A percentile compares a stretch with the other conserved stretches of the same genome.
phyloP scores from a whole-genome alignment of 202 grass and related monocot species.

The Carex sylvatica region DNA sequence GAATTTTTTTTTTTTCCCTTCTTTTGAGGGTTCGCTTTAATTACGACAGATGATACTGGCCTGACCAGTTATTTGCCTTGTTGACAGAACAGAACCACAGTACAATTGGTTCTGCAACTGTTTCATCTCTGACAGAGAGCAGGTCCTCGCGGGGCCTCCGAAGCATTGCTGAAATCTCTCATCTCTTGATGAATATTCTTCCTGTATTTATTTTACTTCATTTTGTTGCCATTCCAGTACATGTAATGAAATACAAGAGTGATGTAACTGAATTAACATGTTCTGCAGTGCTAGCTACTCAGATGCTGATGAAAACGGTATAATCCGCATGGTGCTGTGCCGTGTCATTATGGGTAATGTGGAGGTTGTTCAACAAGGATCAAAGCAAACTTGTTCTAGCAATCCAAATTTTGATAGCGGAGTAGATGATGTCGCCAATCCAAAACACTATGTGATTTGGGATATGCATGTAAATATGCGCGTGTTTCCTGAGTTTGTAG shows the following conservation, averaged over 20 bases:
- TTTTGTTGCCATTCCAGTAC: slow-evolving; percentile 1
- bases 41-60: slow-evolving; percentile 3
- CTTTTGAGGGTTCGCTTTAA: neutral
- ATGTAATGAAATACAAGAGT: neutral
- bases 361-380: slow-evolving; percentile 83
- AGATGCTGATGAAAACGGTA: slow-evolving; percentile 82
- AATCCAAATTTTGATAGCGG: slow-evolving; percentile 78
- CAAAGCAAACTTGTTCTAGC: slow-evolving; percentile 65
- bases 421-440: slow-evolving; percentile 85
- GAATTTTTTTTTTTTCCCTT: neutral
- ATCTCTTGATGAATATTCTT: slow-evolving; percentile 16
- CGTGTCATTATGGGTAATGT: slow-evolving; percentile 95
- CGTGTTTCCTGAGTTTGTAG: slow-evolving; percentile 86
- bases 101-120: slow-evolving; percentile 26
- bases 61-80: slow-evolving; percentile 28
- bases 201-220: slow-evolving; percentile 29
- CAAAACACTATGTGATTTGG: slow-evolving; percentile 94
- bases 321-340: slow-evolving; percentile 85
- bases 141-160: slow-evolving; percentile 10
- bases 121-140: slow-evolving; percentile 26
- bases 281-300: slow-evolving; percentile 83
- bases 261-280: slow-evolving; percentile 24
- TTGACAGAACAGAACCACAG: slow-evolving; percentile 29
- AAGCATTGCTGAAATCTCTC: slow-evolving; percentile 35
- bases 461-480: slow-evolving; percentile 80